These are phyloP conservation scores for Zelopaecilomyces penicillatus DNA, from an alignment of 2,329 filamentous ascomycete species.

Conservation along the genomic window DNA sequence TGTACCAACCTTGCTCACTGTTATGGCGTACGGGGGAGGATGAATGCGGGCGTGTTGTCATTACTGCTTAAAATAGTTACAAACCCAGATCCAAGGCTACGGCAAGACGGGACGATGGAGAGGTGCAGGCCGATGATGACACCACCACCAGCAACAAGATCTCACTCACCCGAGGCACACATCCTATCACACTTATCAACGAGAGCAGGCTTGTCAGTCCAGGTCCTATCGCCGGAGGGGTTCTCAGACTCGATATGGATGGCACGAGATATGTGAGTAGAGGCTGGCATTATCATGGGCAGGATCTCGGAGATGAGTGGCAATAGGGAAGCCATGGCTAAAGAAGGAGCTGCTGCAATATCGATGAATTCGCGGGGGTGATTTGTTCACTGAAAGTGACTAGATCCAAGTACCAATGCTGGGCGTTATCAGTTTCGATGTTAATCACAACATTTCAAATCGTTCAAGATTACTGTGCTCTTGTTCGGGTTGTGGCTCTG, in stretches of 20 bases:
- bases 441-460: too few species aligned
- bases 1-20: constrained; percentile 51
- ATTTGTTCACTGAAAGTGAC: too few species aligned
- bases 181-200: constrained; percentile 55
- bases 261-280: constrained; percentile 47
- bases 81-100: constrained; percentile 7
- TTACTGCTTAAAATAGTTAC: constrained; percentile 34
- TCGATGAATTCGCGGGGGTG: too few species aligned
- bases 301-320: constrained; percentile 49
- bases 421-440: too few species aligned
- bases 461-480: too few species aligned
- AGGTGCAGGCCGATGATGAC: too few species aligned
- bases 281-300: constrained; percentile 49
- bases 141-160: neutral
- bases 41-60: constrained; percentile 55
- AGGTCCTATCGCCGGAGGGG: constrained; percentile 23
- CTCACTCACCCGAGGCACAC: constrained; percentile 53
- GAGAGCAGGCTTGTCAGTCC: constrained; percentile 44
- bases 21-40: constrained; percentile 60
- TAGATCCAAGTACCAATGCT: too few species aligned
- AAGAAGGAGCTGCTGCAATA: too few species aligned
- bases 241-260: constrained; percentile 35
- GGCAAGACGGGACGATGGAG: constrained; percentile 5
- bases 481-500: too few species aligned
- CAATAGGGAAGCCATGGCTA: constrained; percentile 42